Conservation (phyloP, 1,284 basidiomycete genomes). For the Thecaphora frezii region DNA sequence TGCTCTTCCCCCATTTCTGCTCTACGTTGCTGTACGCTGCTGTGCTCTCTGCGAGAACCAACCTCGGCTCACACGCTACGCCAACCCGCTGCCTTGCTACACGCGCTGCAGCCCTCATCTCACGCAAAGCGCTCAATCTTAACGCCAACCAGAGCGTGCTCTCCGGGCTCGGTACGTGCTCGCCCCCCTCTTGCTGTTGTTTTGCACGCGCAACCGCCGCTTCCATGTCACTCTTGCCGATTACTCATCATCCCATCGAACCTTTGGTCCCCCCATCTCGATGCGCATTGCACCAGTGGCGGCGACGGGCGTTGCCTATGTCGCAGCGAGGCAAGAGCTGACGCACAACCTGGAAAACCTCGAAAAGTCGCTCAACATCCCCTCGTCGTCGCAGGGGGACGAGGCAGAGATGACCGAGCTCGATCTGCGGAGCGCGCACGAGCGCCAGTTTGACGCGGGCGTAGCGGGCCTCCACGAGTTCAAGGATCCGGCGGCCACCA, state of each 20-base stretch:
- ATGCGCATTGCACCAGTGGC: constrained; percentile 3
- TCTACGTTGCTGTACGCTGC: no score
- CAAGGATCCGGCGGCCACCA: constrained; percentile 23
- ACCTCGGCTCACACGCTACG: neutral
- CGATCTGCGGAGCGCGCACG: constrained; percentile 17
- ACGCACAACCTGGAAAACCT: constrained; percentile 15
- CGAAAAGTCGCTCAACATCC: neutral
- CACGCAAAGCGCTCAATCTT: constrained; percentile 19
- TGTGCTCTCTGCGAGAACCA: no score
- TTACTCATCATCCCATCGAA: no score
- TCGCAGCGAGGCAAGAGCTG: constrained; percentile 27
- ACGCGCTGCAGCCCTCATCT: constrained; percentile 18
- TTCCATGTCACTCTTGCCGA: neutral
- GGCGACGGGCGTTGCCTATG: constrained; percentile 37
- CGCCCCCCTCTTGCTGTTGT: no score
- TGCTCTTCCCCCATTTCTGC: no score
- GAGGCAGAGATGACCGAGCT: constrained; percentile 26
- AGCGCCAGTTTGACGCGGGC: constrained; percentile 11
- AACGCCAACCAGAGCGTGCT: constrained; percentile 28
- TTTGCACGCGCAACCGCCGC: no score
- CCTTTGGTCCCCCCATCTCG: neutral
- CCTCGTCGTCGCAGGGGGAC: neutral
- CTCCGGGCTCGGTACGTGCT: constrained; percentile 8
- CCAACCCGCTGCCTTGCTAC: neutral
- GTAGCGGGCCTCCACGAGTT: constrained; percentile 27